Base-by-base conservation (phyloP, 1,139 yeast genomes). In the Geotrichum candidum region DNA sequence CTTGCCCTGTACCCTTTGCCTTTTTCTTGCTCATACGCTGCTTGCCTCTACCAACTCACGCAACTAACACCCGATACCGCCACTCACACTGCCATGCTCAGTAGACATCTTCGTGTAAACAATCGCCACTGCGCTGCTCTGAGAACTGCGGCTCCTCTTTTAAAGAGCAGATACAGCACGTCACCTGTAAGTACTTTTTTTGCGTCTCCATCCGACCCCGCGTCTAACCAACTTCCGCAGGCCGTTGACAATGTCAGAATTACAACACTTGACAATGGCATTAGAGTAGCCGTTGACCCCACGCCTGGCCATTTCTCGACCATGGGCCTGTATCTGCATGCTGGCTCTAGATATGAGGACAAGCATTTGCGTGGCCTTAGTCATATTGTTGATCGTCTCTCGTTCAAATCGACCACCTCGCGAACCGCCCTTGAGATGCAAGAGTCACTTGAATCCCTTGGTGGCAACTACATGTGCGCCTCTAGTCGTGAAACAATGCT, bases 391-490 rank as follows among this genome's bases (percentile, higher is more conserved):
- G 99, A 94, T 72, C 80, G 97, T 64, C 75, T 94, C 72, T 94
- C 98, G 0, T 94, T 90, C 83, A 89, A 78, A 74, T 84, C 95
- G 5, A 90, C 97, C 0, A 75, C 80, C 55, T 78, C 82, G 61
- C 79, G 82, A 63, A 70, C 84, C 1, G 92, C 91, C 2, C 76
- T 81, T 48, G 82, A 87, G 63, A 89, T 94, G 90, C 81, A 89
- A 68, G 88, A 88, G 67, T 82, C 83, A 48, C 78, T 94, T 66
- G 91, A 90, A 61, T 80, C 84, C 59, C 76, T 94, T 61, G 99
- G 99, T 53, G 99, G 99, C 13, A 94, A 92, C 74, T 91, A 88
- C 74, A 92, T 90, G 85, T 89, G 97, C 71, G 87, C 96, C 0
- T 90, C 97, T 0, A 90, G 96, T 35, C 81, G 99, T 71, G 99